These are phyloP conservation scores for Tardiomyces depauwii DNA, from an alignment of 1,139 yeast genomes.

Conservation along the genomic window DNA sequence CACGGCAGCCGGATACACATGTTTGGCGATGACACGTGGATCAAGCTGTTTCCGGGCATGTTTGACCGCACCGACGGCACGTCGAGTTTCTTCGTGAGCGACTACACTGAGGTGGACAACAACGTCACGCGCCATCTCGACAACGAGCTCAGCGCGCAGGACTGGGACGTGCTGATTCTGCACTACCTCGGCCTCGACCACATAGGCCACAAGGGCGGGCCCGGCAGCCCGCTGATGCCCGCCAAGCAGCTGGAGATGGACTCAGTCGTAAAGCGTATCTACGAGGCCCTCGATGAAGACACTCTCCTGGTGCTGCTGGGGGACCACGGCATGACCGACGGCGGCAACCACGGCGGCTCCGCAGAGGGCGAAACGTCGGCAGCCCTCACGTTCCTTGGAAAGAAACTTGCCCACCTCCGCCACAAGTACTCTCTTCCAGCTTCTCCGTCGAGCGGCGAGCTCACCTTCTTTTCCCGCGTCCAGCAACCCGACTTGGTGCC, in stretches of 20 bases:
- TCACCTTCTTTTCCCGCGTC: conserved; percentile 39
- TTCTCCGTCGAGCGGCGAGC: conserved; percentile 38
- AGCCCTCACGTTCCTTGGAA: conserved; percentile 60
- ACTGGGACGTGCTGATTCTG: conserved; percentile 78
- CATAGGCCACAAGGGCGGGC: conserved; percentile 96
- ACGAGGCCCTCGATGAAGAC: conserved; percentile 37
- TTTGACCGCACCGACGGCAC: conserved; percentile 75
- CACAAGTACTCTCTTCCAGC: conserved; percentile 19
- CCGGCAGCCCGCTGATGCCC: conserved; percentile 68
- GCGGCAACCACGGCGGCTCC: conserved; percentile 82
- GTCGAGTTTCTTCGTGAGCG: conserved; percentile 79
- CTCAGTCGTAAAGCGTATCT: conserved; percentile 42
- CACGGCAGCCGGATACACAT: conserved; percentile 49
- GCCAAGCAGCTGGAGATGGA: conserved; percentile 84
- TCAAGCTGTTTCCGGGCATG: conserved; percentile 64
- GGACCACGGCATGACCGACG: conserved; percentile 87
- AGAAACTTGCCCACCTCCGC: conserved; percentile 33
- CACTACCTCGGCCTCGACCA: conserved; percentile 94
- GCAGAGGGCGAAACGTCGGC: conserved; percentile 87
- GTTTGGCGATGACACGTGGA: conserved; percentile 98
- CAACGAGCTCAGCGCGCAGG: conserved; percentile 32
- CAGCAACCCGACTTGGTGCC: conserved; percentile 89
- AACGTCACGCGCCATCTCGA: conserved; percentile 86
- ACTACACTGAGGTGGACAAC: conserved; percentile 83
- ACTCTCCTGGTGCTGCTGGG: conserved; percentile 75